Evolutionary conservation across 2,329 filamentous ascomycete genomes (phyloP), one percentile per base, ranked within the genome.

Genomic region (Colletotrichum sp.): DNA sequence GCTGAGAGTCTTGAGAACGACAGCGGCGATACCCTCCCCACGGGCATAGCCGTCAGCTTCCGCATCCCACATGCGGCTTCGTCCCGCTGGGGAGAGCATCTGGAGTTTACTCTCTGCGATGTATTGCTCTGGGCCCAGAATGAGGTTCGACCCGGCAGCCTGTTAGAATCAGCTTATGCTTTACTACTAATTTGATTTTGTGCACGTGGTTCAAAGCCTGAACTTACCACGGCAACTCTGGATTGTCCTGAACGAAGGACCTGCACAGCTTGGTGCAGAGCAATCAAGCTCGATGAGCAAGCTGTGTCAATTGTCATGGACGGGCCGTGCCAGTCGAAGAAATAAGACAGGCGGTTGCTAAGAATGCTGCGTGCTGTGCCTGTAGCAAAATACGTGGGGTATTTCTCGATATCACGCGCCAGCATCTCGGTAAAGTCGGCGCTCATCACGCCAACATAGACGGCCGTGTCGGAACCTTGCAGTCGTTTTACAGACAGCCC

Each of bases 31-130:
- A 3, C 89, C 90, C 58, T 92, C 90, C 10, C 89, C 90, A 1
- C 89, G 84, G 6, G 83, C 88, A 77, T 90, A 91, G 1, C 90
- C 90, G 77, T 90, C 81, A 0, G 88, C 90, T 4, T 79, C 80
- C 5, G 79, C 81, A 77, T 88, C 86, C 82, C 84, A 89, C 81
- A 85, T 86, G 12, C 80, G 80, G 66, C 79, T 83, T 16, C 80
- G 77, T 10, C 83, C 83, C 8, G 30, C 66, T 5, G 55, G 65
- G 8, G 65, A 69, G 3, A 73, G 66, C 71, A 73, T 73, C 21
- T 58, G 58, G 2, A 73, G 65, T 26, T 73, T 73, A 38, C 34
- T 66, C 26, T 81, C 79, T 58, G 78, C 78, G 21, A 72, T 66
- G 38, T 66, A 71, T 15, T 32, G 62, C 26, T 75, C 68, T 9